phyloP scores from a whole-genome alignment of 2,329 filamentous ascomycete genomes.

The Pleomassaria siparia region DNA sequence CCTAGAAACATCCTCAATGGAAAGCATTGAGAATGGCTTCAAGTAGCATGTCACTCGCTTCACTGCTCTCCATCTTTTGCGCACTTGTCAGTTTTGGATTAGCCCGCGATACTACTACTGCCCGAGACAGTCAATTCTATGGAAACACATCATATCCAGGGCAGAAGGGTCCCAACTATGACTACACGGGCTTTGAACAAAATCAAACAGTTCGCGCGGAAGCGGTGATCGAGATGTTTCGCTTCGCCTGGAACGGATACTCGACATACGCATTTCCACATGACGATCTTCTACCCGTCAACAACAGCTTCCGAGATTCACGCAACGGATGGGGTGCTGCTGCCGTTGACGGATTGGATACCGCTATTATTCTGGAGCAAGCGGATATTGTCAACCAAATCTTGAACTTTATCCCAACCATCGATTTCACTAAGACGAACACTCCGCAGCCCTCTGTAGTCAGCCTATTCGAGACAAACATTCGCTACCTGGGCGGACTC shows the following conservation, averaged over 20 bases:
- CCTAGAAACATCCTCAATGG: too few relatives aligned
- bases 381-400: constrained; percentile 58
- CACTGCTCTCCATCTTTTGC: not conserved
- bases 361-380: constrained; percentile 61
- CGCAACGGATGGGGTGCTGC: constrained; percentile 49
- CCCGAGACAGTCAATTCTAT: not conserved
- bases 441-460: constrained; percentile 33
- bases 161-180: constrained; percentile 19
- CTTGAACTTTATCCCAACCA: constrained; percentile 51
- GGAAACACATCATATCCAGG: constrained; percentile 17
- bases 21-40: not conserved
- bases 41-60: not conserved
- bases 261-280: constrained; percentile 34
- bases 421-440: constrained; percentile 53
- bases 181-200: constrained; percentile 18
- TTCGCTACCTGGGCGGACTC: constrained; percentile 31
- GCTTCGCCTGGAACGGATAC: constrained; percentile 39
- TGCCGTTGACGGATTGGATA: constrained; percentile 59
- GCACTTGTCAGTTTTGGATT: not conserved
- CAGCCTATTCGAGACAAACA: constrained; percentile 33
- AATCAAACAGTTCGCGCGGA: constrained; percentile 18
- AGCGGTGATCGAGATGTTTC: constrained; percentile 29
- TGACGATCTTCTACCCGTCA: constrained; percentile 33
- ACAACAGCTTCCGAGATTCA: constrained; percentile 23
- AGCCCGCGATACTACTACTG: not conserved